phyloP scores from a whole-genome alignment of 2,329 filamentous ascomycete species.

The Stenocarpella maydis region DNA sequence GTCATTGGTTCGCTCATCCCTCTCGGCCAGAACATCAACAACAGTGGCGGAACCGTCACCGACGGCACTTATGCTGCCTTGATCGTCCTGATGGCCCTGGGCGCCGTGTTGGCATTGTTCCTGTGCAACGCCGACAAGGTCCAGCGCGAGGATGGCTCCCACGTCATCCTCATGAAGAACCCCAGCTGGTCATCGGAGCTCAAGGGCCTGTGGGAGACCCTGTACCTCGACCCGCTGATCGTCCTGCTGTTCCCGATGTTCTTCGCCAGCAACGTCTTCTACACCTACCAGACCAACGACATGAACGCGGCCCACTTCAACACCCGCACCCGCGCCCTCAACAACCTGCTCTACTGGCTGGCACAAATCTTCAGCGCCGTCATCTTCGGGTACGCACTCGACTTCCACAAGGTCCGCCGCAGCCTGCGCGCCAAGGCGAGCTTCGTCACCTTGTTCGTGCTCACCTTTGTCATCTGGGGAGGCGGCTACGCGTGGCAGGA shows the following conservation, averaged over 20 bases:
- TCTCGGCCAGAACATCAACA: conserved; percentile 76
- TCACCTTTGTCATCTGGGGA: conserved; percentile 84
- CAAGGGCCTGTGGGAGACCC: conserved; percentile 76
- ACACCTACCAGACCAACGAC: conserved; percentile 77
- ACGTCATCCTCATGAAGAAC: conserved; percentile 89
- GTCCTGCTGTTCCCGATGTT: conserved; percentile 84
- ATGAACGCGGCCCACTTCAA: conserved; percentile 77
- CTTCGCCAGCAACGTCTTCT: conserved; percentile 81
- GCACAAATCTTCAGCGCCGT: conserved; percentile 81
- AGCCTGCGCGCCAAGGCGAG: conserved; percentile 72
- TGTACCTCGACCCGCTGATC: conserved; percentile 76
- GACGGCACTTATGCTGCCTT: conserved; percentile 91
- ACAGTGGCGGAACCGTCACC: conserved; percentile 60
- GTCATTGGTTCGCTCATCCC: conserved; percentile 85
- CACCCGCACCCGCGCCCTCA: conserved; percentile 76
- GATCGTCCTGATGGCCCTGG: conserved; percentile 80
- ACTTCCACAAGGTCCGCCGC: conserved; percentile 66
- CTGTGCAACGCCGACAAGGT: conserved; percentile 78
- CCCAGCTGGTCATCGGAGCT: conserved; percentile 86
- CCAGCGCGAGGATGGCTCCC: conserved; percentile 78
- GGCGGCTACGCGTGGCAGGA: conserved; percentile 82
- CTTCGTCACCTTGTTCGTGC: conserved; percentile 66
- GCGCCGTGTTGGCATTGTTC: conserved; percentile 73
- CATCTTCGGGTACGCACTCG: conserved; percentile 76
- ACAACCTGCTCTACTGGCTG: conserved; percentile 80